Conservation (phyloP, 2,329 filamentous ascomycete species). For the Trichoderma harzianum region DNA sequence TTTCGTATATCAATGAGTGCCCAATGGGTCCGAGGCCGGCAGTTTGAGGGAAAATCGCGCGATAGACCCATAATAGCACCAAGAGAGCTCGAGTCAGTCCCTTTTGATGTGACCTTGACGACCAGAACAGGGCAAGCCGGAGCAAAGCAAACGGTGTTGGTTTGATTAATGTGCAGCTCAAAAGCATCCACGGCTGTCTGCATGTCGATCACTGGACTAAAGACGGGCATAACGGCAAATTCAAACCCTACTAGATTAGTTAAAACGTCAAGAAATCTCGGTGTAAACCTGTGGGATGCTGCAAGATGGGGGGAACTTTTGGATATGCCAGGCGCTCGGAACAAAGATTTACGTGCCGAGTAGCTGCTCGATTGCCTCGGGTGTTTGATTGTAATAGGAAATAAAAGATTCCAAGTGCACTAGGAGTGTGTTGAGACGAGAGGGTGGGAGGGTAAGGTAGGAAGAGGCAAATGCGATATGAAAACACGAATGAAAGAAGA, state of each 20-base stretch:
- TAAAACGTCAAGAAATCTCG: not conserved
- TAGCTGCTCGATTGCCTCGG: not conserved
- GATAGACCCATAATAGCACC: not conserved
- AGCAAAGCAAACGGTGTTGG: not conserved
- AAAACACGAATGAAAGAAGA: not conserved
- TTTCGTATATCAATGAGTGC: not conserved
- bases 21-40: not conserved
- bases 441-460: not conserved
- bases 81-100: not conserved
- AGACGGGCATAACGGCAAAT: not conserved
- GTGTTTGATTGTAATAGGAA: not conserved
- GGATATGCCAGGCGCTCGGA: not conserved
- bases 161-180: not conserved
- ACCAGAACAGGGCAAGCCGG: not conserved
- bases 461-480: not conserved
- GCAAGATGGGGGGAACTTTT: not conserved
- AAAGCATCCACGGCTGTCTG: not conserved
- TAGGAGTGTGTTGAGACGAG: not conserved
- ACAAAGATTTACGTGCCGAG: conserved; percentile 7
- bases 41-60: not conserved
- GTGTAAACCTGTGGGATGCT: not conserved
- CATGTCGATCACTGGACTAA: not conserved
- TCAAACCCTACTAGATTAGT: not conserved
- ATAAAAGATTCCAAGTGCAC: not conserved
- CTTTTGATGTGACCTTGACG: not conserved